Base-by-base conservation (phyloP, 768 basidiomycete species). In the Kwoniella dendrophila region DNA sequence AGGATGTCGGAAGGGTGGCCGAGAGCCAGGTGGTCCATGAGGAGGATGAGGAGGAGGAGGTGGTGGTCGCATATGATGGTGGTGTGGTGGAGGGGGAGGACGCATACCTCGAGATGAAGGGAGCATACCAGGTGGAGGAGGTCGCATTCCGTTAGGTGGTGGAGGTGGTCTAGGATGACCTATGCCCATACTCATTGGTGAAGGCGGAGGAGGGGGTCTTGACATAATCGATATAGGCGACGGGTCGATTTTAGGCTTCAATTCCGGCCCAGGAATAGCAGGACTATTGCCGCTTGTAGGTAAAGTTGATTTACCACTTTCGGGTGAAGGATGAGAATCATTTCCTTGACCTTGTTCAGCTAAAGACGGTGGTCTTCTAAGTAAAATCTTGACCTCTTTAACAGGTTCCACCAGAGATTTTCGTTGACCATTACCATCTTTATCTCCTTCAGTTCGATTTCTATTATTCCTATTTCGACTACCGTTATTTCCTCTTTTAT, bases 361-460 rank as follows among this genome's bases (percentile, higher is more conserved):
- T 11, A 54, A 40, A 43, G 55, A 49, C 24, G 57, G 47, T 26
- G 72, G 72, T 52, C 72, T 57, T 29, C 72, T 53, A 11, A 73
- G 61, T 1, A 73, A 56, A 34, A 73, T 69, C 57, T 66, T 73
- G 56, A 73, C 69, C 53, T 73, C 71, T 26, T 60, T 41, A 48
- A 60, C 59, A 5, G 68, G 59, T 34, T 57, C 62, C n/a, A n/a
- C n/a, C n/a, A n/a, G n/a, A n/a, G n/a, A n/a, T n/a, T n/a, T n/a
- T n/a, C n/a, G n/a, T n/a, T n/a, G n/a, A n/a, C n/a, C n/a, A n/a
- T n/a, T n/a, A n/a, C n/a, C 27, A 47, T 32, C n/a, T 11, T 32
- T 22, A 49, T n/a, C 43, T n/a, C 34, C 43, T 34, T n/a, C 24
- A 26, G n/a, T 32, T n/a, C 40, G 11, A 22, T 30, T n/a, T 36